A percentile compares a stretch with the other conserved stretches of the same genome.
phyloP scores from a whole-genome alignment of 371 early-diverging fungal species.

The Conidiobolus incongruus region DNA sequence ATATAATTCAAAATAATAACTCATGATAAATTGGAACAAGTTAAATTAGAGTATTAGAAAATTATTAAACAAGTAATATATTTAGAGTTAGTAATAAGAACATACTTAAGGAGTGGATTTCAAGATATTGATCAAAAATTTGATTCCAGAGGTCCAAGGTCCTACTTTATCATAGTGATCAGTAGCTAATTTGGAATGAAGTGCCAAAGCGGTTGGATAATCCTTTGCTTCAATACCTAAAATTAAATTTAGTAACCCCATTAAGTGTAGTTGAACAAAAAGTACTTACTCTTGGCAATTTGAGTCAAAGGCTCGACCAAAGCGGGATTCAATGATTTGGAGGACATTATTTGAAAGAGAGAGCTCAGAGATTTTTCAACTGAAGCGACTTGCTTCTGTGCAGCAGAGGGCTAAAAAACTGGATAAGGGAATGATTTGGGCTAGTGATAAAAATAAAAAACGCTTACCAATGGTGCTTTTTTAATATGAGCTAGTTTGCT shows the following conservation, averaged over 20 bases:
- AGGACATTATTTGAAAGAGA: conserved; percentile 57
- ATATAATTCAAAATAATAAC: no score
- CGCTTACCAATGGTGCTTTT: conserved; percentile 21
- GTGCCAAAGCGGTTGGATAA: conserved; percentile 1
- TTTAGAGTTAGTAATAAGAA: no score
- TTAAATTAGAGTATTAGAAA: no score
- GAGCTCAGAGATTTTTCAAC: conserved; percentile 39
- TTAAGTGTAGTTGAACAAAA: no score
- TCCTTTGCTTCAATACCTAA: conserved; percentile 5
- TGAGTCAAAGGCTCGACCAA: conserved; percentile 26
- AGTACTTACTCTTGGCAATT: conserved; percentile 33
- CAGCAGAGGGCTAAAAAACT: conserved; percentile 30
- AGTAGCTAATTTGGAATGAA: conserved; percentile 4
- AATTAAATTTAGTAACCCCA: no score
- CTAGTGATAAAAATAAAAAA: no score
- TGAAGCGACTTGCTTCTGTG: conserved; percentile 45
- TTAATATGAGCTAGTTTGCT: conserved; percentile 19
- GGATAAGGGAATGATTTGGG: no score
- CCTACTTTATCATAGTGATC: conserved; percentile 3
- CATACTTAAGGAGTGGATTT: background rate
- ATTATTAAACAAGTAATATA: no score
- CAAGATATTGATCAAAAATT: conserved; percentile 4
- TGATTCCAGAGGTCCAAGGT: conserved; percentile 2
- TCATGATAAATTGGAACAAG: no score
- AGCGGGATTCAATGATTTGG: conserved; percentile 25